phyloP scores from a whole-genome alignment of 495 filamentous ascomycete genomes.

The Penicillium canescens region DNA sequence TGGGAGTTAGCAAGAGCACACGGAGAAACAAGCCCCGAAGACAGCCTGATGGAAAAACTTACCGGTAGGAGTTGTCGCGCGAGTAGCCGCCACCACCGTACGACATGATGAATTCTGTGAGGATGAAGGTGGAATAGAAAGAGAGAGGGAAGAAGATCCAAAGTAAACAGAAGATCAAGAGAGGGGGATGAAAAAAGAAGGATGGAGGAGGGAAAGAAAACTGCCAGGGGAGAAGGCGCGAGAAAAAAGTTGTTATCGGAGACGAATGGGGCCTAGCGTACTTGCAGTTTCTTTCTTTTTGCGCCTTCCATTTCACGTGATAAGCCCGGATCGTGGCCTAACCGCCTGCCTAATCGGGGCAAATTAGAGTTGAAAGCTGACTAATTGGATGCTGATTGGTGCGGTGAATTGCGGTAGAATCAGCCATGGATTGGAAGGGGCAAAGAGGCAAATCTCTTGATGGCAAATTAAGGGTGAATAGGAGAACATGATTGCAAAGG shows the following conservation, averaged over 20 bases:
- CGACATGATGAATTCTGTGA: constrained; percentile 56
- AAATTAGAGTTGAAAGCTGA: too few relatives aligned
- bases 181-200: constrained; percentile 11
- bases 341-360: constrained; percentile 4
- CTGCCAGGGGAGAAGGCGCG: constrained; percentile 25
- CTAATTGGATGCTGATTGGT: too few relatives aligned
- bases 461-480: too few relatives aligned
- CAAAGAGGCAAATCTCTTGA: too few relatives aligned
- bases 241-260: constrained; percentile 14
- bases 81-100: constrained; percentile 72
- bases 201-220: constrained; percentile 27
- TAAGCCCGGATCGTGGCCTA: neutral
- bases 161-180: constrained; percentile 15
- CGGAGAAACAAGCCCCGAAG: neutral
- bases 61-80: constrained; percentile 48
- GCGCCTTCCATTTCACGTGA: constrained; percentile 11
- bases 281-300: constrained; percentile 3
- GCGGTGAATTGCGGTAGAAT: too few relatives aligned
- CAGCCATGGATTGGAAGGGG: too few relatives aligned
- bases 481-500: too few relatives aligned
- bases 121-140: constrained; percentile 25
- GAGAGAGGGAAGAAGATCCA: constrained; percentile 26
- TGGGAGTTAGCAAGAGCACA: constrained; percentile 18
- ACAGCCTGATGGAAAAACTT: constrained; percentile 20
- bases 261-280: constrained; percentile 15